These are phyloP conservation scores for Lignosus rhinocerotis DNA, from an alignment of 1,284 basidiomycete species.

Conservation along the genomic window DNA sequence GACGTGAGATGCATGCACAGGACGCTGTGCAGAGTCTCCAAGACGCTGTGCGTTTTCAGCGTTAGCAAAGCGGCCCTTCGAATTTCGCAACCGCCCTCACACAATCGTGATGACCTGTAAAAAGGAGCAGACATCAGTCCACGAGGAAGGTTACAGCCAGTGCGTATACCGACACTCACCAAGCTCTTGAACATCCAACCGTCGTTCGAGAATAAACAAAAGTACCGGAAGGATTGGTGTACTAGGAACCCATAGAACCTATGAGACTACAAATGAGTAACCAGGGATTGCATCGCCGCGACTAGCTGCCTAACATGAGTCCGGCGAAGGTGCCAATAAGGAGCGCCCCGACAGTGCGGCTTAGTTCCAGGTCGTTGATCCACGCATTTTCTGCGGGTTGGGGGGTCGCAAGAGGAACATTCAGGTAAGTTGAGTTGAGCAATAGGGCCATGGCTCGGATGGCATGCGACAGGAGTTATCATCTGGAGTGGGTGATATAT, in stretches of 20 bases:
- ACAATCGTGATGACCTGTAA: neutral
- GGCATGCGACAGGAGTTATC: no score
- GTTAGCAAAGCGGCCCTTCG: neutral
- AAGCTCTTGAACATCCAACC: neutral
- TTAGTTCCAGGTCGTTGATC: no score
- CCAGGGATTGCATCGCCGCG: neutral
- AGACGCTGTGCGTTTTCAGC: neutral
- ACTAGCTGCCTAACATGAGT: conserved; percentile 1
- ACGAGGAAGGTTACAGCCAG: neutral
- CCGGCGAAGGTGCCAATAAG: conserved; percentile 12
- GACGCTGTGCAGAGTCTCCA: conserved; percentile 10
- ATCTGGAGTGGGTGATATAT: no score
- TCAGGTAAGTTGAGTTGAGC: no score
- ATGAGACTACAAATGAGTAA: neutral
- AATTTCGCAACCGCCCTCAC: neutral
- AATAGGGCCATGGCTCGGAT: no score
- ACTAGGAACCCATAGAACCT: conserved; percentile 12
- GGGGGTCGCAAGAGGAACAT: no score
- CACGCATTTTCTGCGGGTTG: no score
- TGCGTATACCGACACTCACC: neutral
- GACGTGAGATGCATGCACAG: conserved; percentile 10
- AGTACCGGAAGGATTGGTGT: conserved; percentile 9
- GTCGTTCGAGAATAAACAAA: neutral
- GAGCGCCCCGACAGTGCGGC: conserved; percentile 1
- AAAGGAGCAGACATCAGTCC: neutral